Evolutionary conservation across 2,329 filamentous ascomycete species (phyloP).

Genomic region (Apiospora pterosperma): DNA sequence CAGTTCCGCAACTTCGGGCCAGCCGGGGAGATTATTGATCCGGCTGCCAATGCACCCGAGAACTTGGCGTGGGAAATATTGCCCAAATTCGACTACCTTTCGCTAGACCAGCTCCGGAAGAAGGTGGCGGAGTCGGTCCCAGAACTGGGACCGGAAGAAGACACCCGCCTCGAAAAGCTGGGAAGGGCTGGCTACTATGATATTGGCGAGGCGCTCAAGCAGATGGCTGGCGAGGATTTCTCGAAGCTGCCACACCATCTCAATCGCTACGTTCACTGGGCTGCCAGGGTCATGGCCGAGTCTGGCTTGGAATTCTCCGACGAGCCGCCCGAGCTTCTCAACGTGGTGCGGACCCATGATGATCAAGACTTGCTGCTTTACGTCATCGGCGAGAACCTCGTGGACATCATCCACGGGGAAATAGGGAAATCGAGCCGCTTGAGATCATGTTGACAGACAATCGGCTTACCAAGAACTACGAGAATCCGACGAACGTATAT

Average conservation of each 20-base stretch:
- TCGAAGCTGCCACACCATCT: constrained; percentile 17
- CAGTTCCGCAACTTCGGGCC: constrained; percentile 7
- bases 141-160: constrained; percentile 19
- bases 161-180: constrained; percentile 16
- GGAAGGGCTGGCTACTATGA: constrained; percentile 16
- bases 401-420: constrained; percentile 18
- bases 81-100: constrained; percentile 15
- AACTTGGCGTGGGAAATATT: constrained; percentile 24
- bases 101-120: constrained; percentile 18
- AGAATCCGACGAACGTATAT: constrained; percentile 7
- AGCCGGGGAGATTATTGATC: constrained; percentile 3
- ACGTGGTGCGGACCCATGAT: constrained; percentile 7
- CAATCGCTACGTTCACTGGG: constrained; percentile 14
- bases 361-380: constrained; percentile 20
- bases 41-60: constrained; percentile 15
- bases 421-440: constrained; percentile 19
- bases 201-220: constrained; percentile 16
- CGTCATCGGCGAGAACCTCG: constrained; percentile 18
- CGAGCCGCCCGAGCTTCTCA: constrained; percentile 7
- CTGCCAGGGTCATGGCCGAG: constrained; percentile 6
- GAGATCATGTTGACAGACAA: constrained; percentile 24
- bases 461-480: constrained; percentile 18
- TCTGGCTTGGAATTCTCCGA: constrained; percentile 6
- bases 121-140: constrained; percentile 19
- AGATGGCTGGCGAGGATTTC: constrained; percentile 15